Conservation (phyloP, 257 asterid genomes). For the Euphrasia confusa region DNA sequence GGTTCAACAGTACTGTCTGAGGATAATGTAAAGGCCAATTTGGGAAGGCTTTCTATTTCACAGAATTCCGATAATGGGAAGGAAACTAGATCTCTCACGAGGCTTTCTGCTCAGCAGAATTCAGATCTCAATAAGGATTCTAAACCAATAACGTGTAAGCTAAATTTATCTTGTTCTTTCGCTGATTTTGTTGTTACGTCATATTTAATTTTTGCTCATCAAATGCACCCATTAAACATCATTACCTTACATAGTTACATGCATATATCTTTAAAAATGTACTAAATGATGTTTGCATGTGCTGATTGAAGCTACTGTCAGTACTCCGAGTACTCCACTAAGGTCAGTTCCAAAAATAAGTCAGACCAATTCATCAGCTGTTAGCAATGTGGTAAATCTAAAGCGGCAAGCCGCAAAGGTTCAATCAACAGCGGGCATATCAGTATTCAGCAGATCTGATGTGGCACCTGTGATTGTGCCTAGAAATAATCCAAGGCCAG, state of each 20-base stretch:
- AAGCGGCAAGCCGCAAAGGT: constrained; percentile 62
- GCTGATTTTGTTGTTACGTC: neutral
- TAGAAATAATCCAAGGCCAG: constrained; percentile 58
- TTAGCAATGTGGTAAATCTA: constrained; percentile 40
- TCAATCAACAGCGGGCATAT: constrained; percentile 43
- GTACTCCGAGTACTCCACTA: constrained; percentile 70
- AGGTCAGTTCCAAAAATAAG: constrained; percentile 55
- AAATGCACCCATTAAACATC: too few species aligned
- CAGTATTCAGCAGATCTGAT: constrained; percentile 60
- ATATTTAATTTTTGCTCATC: constrained; percentile 6
- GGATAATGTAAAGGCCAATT: constrained; percentile 50
- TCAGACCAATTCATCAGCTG: constrained; percentile 43
- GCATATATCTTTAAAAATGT: constrained; percentile 9
- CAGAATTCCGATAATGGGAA: constrained; percentile 64
- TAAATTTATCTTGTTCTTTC: constrained; percentile 25
- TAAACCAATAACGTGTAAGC: constrained; percentile 63
- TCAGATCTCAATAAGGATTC: constrained; percentile 68
- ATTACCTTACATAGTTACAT: too few species aligned
- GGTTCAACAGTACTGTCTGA: constrained; percentile 53
- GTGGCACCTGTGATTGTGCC: constrained; percentile 80
- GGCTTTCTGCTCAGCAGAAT: constrained; percentile 65
- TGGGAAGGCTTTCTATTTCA: constrained; percentile 76
- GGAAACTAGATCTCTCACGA: constrained; percentile 60
- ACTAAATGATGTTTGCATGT: constrained; percentile 26
- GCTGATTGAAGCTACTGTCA: constrained; percentile 53